A percentile compares a stretch with the other conserved stretches of the same genome.
Evolutionary conservation across 2,329 filamentous ascomycete species (phyloP).

Genomic region (Apiospora arundinis): DNA sequence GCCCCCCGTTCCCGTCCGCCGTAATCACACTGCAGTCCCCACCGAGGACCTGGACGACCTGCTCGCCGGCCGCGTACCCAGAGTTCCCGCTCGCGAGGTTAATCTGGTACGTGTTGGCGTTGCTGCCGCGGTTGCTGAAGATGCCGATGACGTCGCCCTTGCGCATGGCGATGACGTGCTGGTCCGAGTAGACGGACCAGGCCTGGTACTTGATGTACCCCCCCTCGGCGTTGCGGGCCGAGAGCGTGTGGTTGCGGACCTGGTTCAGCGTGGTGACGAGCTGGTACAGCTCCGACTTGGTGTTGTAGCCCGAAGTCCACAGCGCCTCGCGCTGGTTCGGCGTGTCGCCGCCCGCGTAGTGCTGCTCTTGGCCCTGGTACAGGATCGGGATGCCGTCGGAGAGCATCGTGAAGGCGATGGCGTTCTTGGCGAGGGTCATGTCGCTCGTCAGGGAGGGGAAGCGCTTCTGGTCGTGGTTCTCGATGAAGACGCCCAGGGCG

Average conservation of each 20-base stretch:
- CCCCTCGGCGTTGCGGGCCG: conserved; percentile 45
- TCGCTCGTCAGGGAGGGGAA: conserved; percentile 54
- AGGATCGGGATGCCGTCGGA: conserved; percentile 62
- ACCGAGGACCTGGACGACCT: conserved; percentile 47
- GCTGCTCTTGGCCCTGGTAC: conserved; percentile 65
- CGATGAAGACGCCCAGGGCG: conserved; percentile 51
- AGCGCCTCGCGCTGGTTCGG: conserved; percentile 56
- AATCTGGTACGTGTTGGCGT: conserved; percentile 39
- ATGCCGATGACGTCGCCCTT: conserved; percentile 51
- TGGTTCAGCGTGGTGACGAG: conserved; percentile 55
- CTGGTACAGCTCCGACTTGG: conserved; percentile 49
- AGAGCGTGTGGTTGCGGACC: conserved; percentile 52
- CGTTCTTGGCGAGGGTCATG: conserved; percentile 55
- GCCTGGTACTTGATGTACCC: conserved; percentile 48
- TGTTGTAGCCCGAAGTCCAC: conserved; percentile 55
- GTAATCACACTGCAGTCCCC: conserved; percentile 48
- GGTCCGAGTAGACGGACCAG: conserved; percentile 46
- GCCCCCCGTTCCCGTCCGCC: conserved; percentile 30
- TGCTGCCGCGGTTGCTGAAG: conserved; percentile 48
- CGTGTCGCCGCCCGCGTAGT: conserved; percentile 49
- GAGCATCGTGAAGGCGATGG: conserved; percentile 60
- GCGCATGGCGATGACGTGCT: conserved; percentile 50
- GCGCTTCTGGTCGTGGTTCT: conserved; percentile 56
- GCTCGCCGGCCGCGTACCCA: conserved; percentile 43
- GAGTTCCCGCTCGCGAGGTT: conserved; percentile 44